Percentiles rank a stretch among this genome's conserved stretches.
These are phyloP conservation scores for Crithidia sp. DNA, from an alignment of 208 protist species.

Conservation along the genomic window DNA sequence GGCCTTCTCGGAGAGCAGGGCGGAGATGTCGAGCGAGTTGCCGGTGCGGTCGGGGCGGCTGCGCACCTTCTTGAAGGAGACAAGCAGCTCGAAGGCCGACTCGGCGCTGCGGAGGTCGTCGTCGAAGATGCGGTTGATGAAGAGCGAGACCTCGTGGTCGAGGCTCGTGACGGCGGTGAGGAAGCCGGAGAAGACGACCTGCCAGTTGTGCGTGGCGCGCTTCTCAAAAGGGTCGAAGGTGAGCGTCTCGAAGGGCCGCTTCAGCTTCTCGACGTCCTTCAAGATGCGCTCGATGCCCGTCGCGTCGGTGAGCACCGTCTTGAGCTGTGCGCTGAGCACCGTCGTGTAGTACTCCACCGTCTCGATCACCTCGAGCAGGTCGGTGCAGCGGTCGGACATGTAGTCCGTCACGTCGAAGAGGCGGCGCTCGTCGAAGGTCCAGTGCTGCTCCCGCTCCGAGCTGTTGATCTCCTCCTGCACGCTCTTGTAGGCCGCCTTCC, in stretches of 20 bases:
- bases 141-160: conserved; percentile 93
- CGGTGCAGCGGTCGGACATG: conserved; percentile 96
- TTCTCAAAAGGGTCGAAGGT: conserved; percentile 97
- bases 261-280: conserved; percentile 93
- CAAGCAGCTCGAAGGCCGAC: conserved; percentile 97
- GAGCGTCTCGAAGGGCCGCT: conserved; percentile 94
- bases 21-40: conserved; percentile 89
- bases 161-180: conserved; percentile 92
- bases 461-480: conserved; percentile 97
- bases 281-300: conserved; percentile 96
- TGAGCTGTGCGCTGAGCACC: conserved; percentile 97
- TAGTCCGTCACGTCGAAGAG: conserved; percentile 98
- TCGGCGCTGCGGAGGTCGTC: conserved; percentile 97
- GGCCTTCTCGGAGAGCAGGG: conserved; percentile 95
- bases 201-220: conserved; percentile 90
- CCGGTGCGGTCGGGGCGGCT: conserved; percentile 74
- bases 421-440: conserved; percentile 98
- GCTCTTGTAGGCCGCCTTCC: conserved; percentile 93
- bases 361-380: conserved; percentile 94
- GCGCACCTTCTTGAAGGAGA: conserved; percentile 96
- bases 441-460: conserved; percentile 94
- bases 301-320: conserved; percentile 96
- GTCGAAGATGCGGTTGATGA: conserved; percentile 98
- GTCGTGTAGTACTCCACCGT: conserved; percentile 96
- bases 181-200: conserved; percentile 94